Evolutionary conservation across 148 eudicot species (phyloP).

Genomic region (Chenopodium berlandieri): DNA sequence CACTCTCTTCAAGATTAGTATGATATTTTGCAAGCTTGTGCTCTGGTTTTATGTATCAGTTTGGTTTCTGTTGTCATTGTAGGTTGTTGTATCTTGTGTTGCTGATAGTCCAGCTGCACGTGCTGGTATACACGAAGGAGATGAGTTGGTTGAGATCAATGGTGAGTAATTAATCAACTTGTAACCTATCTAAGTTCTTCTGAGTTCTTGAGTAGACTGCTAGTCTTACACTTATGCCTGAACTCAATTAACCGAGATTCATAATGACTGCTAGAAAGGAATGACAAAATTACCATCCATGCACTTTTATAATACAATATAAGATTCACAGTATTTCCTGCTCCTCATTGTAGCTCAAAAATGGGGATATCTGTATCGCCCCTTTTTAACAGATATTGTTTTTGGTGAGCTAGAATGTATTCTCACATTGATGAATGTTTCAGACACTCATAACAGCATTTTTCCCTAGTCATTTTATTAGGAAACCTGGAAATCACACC

Average conservation of each 20-base stretch:
- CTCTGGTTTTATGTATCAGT: neutral
- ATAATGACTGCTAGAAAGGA: neutral
- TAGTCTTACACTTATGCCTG: neutral
- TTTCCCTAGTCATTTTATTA: neutral
- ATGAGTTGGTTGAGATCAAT: slow-evolving; percentile 83
- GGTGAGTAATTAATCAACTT: slow-evolving; percentile 36
- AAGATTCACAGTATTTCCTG: neutral
- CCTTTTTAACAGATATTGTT: neutral
- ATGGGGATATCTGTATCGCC: neutral
- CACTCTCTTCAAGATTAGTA: neutral
- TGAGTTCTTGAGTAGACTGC: neutral
- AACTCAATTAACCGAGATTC: neutral
- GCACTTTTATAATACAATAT: neutral
- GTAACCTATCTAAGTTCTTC: neutral
- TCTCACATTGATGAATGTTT: neutral
- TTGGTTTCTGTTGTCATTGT: slow-evolving; percentile 18
- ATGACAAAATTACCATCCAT: neutral
- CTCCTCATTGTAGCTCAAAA: neutral
- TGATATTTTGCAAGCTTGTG: neutral
- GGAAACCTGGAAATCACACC: neutral
- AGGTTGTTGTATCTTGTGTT: slow-evolving; percentile 82
- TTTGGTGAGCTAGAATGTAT: neutral
- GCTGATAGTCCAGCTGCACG: slow-evolving; percentile 92
- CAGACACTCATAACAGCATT: neutral
- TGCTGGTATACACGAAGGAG: slow-evolving; percentile 88